Evolutionary conservation across 805 yeast species (phyloP).

Genomic region (Torulaspora franciscae): DNA sequence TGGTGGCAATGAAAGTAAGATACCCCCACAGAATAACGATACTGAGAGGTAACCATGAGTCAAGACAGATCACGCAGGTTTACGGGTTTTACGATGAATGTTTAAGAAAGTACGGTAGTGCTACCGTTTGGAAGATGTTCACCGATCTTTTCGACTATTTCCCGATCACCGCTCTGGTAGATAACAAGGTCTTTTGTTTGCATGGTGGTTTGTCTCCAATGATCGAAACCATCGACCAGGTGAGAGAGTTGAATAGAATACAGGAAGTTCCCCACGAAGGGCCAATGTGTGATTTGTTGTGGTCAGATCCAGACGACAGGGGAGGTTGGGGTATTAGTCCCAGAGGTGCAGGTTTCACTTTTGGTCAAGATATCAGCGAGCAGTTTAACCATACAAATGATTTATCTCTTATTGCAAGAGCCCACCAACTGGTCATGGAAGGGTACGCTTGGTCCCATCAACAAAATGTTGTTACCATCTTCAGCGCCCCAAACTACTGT

Average conservation of each 20-base stretch:
- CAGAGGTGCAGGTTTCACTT: constrained; percentile 97
- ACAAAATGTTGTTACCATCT: constrained; percentile 89
- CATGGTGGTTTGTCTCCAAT: constrained; percentile 95
- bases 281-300: constrained; percentile 91
- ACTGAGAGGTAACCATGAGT: constrained; percentile 91
- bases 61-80: constrained; percentile 93
- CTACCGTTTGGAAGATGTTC: constrained; percentile 89
- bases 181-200: constrained; percentile 81
- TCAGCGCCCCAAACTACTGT: constrained; percentile 94
- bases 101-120: constrained; percentile 84
- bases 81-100: constrained; percentile 96
- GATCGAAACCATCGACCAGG: constrained; percentile 90
- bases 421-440: constrained; percentile 97
- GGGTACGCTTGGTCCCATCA: constrained; percentile 94
- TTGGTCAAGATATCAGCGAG: constrained; percentile 92
- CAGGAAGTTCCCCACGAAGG: constrained; percentile 98
- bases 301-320: constrained; percentile 97
- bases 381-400: constrained; percentile 91
- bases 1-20: constrained; percentile 88
- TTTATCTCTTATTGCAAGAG: constrained; percentile 80
- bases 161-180: constrained; percentile 91
- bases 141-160: constrained; percentile 89
- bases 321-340: constrained; percentile 98
- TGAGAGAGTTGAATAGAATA: constrained; percentile 80
- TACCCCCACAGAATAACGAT: constrained; percentile 89